Base-by-base conservation (phyloP, 2,329 filamentous ascomycete species). In the Neonectria faginata region DNA sequence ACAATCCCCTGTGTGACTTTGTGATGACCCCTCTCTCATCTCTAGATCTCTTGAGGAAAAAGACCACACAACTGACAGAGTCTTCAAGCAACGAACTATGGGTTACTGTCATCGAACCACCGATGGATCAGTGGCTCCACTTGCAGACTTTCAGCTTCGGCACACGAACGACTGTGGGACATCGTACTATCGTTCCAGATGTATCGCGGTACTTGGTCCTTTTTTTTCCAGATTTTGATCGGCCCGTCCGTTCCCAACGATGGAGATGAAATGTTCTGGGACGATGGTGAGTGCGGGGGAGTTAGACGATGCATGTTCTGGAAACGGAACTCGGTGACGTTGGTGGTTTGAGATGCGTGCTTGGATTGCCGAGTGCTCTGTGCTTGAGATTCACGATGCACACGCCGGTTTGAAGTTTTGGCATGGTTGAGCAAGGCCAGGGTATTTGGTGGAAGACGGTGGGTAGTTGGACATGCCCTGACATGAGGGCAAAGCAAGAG, bases 301-400 rank as follows among this genome's bases (percentile, higher is more conserved):
- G 8, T 11, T 11, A 20, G 8, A 18, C 27, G 16, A 11, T 29
- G 14, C 27, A 11, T 29, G 25, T n/a, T 7, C 14, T 48, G 44
- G 20, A 48, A 48, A 48, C 5, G 47, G 27, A 27, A n/a, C 16
- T n/a, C 25, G 16, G 47, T 12, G n/a, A 31, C 22, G 14, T n/a
- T n/a, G 10, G 10, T 11, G 27, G 47, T 29, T 9, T n/a, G 47
- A 50, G 47, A 31, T n/a, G 3, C 9, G 48, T 12, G 25, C 47
- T 33, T 20, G 29, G 48, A 33, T 18, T 29, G 29, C 16, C 1
- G 6, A 5, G 29, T 20, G 48, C 48, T 18, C 27, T 51, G 48
- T 51, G 48, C 48, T 20, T 20, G 27, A 51, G 48, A 51, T 51
- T 39, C 48, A 33, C n/a, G n/a, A 20, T 42, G 39, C 36, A 39